A percentile compares a stretch with the other conserved stretches of the same genome.
Evolutionary conservation across 1,139 yeast species (phyloP).

Genomic region (Kodamaea suecica): DNA sequence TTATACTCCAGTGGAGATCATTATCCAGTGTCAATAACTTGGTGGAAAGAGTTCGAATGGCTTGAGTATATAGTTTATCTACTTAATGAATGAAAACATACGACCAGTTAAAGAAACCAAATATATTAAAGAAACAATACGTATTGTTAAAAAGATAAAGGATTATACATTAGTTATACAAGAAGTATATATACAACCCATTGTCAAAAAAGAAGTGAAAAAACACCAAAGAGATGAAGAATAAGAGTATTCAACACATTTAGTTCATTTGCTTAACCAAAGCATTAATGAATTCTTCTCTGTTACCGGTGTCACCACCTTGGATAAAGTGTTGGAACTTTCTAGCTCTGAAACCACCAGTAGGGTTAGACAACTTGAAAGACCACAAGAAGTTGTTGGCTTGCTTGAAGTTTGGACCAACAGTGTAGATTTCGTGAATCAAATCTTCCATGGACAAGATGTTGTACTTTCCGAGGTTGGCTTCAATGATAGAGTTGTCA

Average conservation of each 20-base stretch:
- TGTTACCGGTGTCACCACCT: constrained; percentile 99
- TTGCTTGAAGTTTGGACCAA: constrained; percentile 99
- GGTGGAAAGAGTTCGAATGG: constrained; percentile 39
- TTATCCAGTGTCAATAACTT: constrained; percentile 8
- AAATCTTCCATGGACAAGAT: constrained; percentile 94
- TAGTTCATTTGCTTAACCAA: constrained; percentile 97
- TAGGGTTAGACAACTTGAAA: constrained; percentile 98
- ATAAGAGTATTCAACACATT: constrained; percentile 18
- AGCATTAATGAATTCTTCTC: constrained; percentile 97
- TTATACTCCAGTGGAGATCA: constrained; percentile 13
- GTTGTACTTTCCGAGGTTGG: constrained; percentile 92
- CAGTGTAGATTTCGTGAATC: constrained; percentile 98
- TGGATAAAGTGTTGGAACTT: constrained; percentile 99
- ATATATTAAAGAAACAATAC: constrained; percentile 7
- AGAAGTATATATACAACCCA: constrained; percentile 13
- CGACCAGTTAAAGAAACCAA: constrained; percentile 3
- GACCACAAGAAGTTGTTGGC: constrained; percentile 99
- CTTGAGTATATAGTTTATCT: constrained; percentile 29
- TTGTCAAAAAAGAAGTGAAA: constrained; percentile 16
- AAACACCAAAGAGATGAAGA: constrained; percentile 1
- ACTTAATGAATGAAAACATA: constrained; percentile 1
- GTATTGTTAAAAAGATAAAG: constrained; percentile 6
- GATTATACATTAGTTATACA: constrained; percentile 15
- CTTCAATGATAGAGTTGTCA: constrained; percentile 94
- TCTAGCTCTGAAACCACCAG: constrained; percentile 99